Base-by-base conservation (phyloP, 306 rosid genomes). In the Cicer chorassanicum region DNA sequence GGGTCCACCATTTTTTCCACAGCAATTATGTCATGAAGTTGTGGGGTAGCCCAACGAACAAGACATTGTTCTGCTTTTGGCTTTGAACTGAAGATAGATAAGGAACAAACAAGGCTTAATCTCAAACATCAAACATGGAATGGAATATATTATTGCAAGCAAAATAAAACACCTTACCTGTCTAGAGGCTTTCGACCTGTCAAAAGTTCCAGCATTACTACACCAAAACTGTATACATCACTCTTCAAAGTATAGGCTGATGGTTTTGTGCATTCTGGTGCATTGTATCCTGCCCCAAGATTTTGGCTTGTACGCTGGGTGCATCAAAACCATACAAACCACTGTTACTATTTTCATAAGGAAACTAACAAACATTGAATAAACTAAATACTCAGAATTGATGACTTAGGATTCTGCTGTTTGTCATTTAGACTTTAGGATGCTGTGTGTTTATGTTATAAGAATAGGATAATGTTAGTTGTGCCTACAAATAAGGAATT, bases 171-270 rank as follows among this genome's bases (percentile, higher is more conserved):
- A 34, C 41, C 9, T 60, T 60, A 93, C 98, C 93, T 87, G 81
- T 93, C 96, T 0, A 85, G 82, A 54, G 98, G 93, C 92, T 54
- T 89, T 77, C 92, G 85, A 68, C 98, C 98, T 6, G 98, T 89
- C 76, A 93, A 81, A 65, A 93, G 75, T 56, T 93, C 98, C 80
- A 93, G 74, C 97, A 93, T 89, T 51, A 93, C 98, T 71, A 91
- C 96, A 70, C 98, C 97, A 65, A 88, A 86, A 84, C 96, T 89
- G 81, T 88, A 91, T 12, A 89, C 91, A 60, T 93, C 98, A 79
- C 96, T 91, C 85, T 86, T 93, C 69, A 77, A 5, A 16, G 92
- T 84, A 75, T 83, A 91, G 29, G 88, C 92, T 2, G 89, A 85
- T 50, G 90, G 90, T 46, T 73, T 80, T 46, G 82, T 78, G 86